Percentiles rank a stretch among this genome's conserved stretches.
These are phyloP conservation scores for Aspergillus asperescens DNA, from an alignment of 495 filamentous ascomycete species.

Conservation along the genomic window DNA sequence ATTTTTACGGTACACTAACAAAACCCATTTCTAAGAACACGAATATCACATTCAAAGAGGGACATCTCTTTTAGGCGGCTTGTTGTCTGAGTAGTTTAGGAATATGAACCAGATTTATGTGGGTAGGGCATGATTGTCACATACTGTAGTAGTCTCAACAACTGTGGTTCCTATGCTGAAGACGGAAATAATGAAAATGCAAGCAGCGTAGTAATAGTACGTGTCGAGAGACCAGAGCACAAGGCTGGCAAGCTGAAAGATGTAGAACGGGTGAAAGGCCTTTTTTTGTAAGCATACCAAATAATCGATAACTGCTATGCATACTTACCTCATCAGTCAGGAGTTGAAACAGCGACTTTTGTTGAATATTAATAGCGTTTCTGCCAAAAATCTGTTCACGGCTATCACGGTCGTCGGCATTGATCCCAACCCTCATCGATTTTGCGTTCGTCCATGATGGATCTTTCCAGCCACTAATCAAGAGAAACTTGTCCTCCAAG, in stretches of 20 bases:
- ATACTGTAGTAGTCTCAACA: slow-evolving; percentile 79
- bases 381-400: slow-evolving; percentile 81
- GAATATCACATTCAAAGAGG: slow-evolving; percentile 87
- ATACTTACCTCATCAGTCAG: slow-evolving; percentile 78
- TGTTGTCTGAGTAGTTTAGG: slow-evolving; percentile 63
- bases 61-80: slow-evolving; percentile 85
- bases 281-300: slow-evolving; percentile 30
- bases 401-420: slow-evolving; percentile 80
- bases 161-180: slow-evolving; percentile 87
- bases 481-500: slow-evolving; percentile 75
- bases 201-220: slow-evolving; percentile 96
- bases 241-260: slow-evolving; percentile 95
- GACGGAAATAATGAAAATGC: slow-evolving; percentile 92
- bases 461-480: slow-evolving; percentile 89
- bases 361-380: slow-evolving; percentile 85
- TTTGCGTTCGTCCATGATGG: slow-evolving; percentile 77
- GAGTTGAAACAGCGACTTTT: slow-evolving; percentile 76
- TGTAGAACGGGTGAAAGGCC: slow-evolving; percentile 96
- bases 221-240: slow-evolving; percentile 91
- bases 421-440: slow-evolving; percentile 73
- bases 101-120: slow-evolving; percentile 6
- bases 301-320: not conserved
- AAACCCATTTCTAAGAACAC: slow-evolving; percentile 89
- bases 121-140: not conserved
- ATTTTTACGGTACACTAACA: slow-evolving; percentile 55